Evolutionary conservation across 2,329 filamentous ascomycete genomes (phyloP).

Genomic region (Monilinia laxa): DNA sequence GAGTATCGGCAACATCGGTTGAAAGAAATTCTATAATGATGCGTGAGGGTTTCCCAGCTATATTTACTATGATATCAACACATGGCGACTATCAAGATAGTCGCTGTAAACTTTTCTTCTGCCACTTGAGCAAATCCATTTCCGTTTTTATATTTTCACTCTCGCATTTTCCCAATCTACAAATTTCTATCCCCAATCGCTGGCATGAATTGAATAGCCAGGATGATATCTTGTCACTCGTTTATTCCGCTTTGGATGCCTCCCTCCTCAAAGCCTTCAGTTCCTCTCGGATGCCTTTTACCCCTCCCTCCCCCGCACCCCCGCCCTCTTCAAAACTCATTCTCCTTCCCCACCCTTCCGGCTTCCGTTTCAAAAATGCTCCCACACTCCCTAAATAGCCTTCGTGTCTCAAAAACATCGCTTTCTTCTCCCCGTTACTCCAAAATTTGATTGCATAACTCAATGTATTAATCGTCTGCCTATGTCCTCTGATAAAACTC

Average conservation of each 20-base stretch:
- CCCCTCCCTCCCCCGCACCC: background rate
- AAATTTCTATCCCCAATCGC: background rate
- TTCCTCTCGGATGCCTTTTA: conserved; percentile 1
- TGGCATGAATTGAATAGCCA: background rate
- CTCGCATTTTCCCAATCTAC: background rate
- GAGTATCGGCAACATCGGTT: background rate
- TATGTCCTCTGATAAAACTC: conserved; percentile 92
- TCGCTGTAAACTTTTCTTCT: background rate
- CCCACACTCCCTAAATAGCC: conserved; percentile 93
- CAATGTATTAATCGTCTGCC: conserved; percentile 96
- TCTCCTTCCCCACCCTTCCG: conserved; percentile 84
- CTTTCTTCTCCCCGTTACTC: conserved; percentile 90
- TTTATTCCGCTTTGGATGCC: background rate
- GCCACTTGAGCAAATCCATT: background rate
- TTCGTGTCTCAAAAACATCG: conserved; percentile 93
- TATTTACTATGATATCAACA: background rate
- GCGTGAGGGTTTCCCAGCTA: too few relatives aligned
- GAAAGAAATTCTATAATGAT: background rate
- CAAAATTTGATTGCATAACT: conserved; percentile 98
- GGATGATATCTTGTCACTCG: background rate
- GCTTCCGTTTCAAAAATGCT: conserved; percentile 89
- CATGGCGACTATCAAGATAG: background rate
- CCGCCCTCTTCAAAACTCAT: conserved; percentile 54
- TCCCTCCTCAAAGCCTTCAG: conserved; percentile 6
- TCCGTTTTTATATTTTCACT: background rate